These are phyloP conservation scores for Amanita brunnescens DNA, from an alignment of 768 basidiomycete species.

Conservation along the genomic window DNA sequence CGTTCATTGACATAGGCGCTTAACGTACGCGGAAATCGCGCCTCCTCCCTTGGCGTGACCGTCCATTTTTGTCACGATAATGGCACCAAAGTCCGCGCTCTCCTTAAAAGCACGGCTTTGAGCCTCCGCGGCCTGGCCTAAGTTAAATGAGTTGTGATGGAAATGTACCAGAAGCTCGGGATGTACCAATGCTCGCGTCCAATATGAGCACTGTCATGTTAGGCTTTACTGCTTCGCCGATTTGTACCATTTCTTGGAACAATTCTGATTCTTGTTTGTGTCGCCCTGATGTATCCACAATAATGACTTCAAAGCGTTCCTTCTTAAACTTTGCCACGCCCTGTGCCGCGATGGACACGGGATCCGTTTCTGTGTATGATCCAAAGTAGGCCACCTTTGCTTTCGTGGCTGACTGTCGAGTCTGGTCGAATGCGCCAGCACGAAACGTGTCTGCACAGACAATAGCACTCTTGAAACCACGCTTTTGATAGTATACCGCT, in stretches of 20 bases:
- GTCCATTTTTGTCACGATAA: slow-evolving; percentile 99
- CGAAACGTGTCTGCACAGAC: slow-evolving; percentile 99
- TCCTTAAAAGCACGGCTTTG: slow-evolving; percentile 98
- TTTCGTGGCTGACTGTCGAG: slow-evolving; percentile 96
- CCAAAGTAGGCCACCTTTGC: slow-evolving; percentile 99
- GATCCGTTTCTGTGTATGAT: slow-evolving; percentile 97
- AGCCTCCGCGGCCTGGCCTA: slow-evolving; percentile 95
- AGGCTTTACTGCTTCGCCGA: slow-evolving; percentile 86
- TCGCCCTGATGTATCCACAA: slow-evolving; percentile 95
- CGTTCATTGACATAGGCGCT: neutral
- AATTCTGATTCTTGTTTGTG: slow-evolving; percentile 97
- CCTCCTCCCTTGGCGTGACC: slow-evolving; percentile 99
- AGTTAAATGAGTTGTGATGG: neutral
- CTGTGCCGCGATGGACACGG: slow-evolving; percentile 87
- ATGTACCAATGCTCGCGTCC: slow-evolving; percentile 89
- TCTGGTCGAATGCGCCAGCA: slow-evolving; percentile 98
- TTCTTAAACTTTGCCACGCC: slow-evolving; percentile 98
- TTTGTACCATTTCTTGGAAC: slow-evolving; percentile 98
- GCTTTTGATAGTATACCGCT: slow-evolving; percentile 93
- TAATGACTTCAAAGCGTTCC: slow-evolving; percentile 96
- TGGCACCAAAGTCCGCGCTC: slow-evolving; percentile 94
- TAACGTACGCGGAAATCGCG: slow-evolving; percentile 91
- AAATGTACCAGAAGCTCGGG: neutral
- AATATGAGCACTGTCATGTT: slow-evolving; percentile 94
- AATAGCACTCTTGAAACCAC: slow-evolving; percentile 94